Evolutionary conservation across 495 filamentous ascomycete genomes (phyloP).

Genomic region (Schizothecium vesticola): DNA sequence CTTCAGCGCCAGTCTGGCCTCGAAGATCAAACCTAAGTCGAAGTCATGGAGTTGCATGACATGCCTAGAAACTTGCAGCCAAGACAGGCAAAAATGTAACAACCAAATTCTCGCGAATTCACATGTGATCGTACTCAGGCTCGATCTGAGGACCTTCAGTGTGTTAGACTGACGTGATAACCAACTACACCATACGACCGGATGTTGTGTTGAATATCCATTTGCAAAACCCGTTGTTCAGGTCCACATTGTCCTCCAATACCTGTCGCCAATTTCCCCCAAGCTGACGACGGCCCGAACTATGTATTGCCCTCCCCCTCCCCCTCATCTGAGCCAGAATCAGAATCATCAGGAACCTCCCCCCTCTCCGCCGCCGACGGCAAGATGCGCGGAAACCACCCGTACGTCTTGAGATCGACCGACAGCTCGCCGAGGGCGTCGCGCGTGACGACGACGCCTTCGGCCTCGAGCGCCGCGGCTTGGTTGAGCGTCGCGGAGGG

Average conservation of each 20-base stretch:
- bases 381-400: conserved; percentile 67
- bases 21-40: no score
- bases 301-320: conserved; percentile 5
- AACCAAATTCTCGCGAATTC: neutral
- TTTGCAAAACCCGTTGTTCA: neutral
- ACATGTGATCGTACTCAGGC: neutral
- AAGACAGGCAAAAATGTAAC: neutral
- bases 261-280: neutral
- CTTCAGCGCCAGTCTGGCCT: neutral
- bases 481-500: conserved; percentile 64
- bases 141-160: neutral
- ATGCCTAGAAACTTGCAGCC: no score
- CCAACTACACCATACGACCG: neutral
- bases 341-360: conserved; percentile 8
- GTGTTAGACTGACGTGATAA: neutral
- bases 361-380: conserved; percentile 44
- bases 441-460: conserved; percentile 63
- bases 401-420: conserved; percentile 61
- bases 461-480: conserved; percentile 57
- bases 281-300: neutral
- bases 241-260: no score
- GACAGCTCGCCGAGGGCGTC: conserved; percentile 64
- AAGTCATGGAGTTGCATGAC: no score
- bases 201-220: neutral
- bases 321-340: conserved; percentile 13